phyloP scores from a whole-genome alignment of 768 basidiomycete species.

The Russula compacta region DNA sequence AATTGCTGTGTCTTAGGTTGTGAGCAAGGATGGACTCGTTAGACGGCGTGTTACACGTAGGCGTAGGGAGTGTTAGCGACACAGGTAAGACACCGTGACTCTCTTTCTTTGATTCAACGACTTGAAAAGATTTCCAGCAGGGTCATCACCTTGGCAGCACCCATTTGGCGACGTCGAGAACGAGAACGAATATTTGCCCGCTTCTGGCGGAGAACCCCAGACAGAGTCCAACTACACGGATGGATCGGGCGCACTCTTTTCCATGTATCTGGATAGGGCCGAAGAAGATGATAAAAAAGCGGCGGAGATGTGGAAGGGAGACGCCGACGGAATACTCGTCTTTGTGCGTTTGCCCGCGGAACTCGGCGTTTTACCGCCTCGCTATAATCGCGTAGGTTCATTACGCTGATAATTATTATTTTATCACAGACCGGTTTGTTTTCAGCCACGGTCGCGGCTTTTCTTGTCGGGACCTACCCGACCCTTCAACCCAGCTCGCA shows the following conservation, averaged over 20 bases:
- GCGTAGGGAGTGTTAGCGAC: neutral
- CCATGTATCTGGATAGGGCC: slow-evolving; percentile 11
- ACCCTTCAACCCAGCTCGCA: slow-evolving; percentile 11
- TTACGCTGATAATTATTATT: neutral
- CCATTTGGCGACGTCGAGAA: slow-evolving; percentile 4
- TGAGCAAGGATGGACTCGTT: neutral
- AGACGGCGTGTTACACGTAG: neutral
- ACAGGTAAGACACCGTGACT: neutral
- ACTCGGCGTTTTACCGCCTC: neutral
- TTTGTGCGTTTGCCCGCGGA: slow-evolving; percentile 3
- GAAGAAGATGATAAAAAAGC: slow-evolving; percentile 11
- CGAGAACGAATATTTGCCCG: neutral
- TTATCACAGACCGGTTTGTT: slow-evolving; percentile 11
- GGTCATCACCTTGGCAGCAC: neutral
- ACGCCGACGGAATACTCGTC: slow-evolving; percentile 14
- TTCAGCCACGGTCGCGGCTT: slow-evolving; percentile 12
- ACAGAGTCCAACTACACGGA: slow-evolving; percentile 6
- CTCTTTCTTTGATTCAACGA: no score
- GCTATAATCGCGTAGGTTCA: neutral
- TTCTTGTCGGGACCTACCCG: slow-evolving; percentile 8
- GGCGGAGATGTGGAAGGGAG: slow-evolving; percentile 13
- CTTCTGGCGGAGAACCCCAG: neutral
- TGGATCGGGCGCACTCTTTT: slow-evolving; percentile 11
- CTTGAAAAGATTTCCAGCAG: neutral
- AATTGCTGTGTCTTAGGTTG: no score